Percentiles rank a stretch among this genome's conserved stretches.
phyloP scores from a whole-genome alignment of 148 eudicot species.

The Bassia scoparia region DNA sequence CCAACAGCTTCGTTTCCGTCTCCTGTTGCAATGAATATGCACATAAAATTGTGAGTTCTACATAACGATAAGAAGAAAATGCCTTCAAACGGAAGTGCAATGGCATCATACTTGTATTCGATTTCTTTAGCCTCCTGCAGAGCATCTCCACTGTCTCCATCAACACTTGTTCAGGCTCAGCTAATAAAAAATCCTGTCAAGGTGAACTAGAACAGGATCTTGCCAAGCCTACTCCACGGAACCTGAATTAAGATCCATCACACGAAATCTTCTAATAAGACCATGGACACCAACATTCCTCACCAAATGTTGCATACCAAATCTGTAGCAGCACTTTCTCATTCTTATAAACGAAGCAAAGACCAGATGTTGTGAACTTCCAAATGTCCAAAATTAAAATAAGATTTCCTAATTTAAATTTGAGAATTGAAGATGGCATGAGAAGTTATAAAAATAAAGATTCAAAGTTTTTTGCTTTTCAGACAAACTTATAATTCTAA shows the following conservation, averaged over 20 bases:
- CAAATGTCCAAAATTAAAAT: no score
- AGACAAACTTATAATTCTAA: no score
- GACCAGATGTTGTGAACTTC: not conserved
- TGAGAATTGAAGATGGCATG: no score
- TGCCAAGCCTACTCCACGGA: conserved; percentile 99
- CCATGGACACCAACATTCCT: conserved; percentile 3
- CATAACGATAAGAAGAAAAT: not conserved
- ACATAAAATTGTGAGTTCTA: not conserved
- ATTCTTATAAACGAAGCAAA: not conserved
- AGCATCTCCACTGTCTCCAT: conserved; percentile 80
- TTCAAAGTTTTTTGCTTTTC: no score
- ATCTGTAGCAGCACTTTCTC: not conserved
- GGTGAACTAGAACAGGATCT: conserved; percentile 86
- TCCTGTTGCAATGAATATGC: conserved; percentile 71
- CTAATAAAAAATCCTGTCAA: conserved; percentile 84
- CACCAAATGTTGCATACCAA: not conserved
- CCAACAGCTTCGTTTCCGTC: conserved; percentile 82
- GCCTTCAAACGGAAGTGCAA: not conserved
- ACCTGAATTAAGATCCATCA: conserved; percentile 44
- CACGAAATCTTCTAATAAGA: not conserved
- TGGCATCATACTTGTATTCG: conserved; percentile 60
- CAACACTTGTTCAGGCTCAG: conserved; percentile 94
- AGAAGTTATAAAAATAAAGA: no score
- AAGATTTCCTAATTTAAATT: no score
- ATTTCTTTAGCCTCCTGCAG: conserved; percentile 81